Percentiles rank a stretch among this genome's conserved stretches.
These are phyloP conservation scores for Fraxinus ornus DNA, from an alignment of 305 asterid species.

Conservation along the genomic window DNA sequence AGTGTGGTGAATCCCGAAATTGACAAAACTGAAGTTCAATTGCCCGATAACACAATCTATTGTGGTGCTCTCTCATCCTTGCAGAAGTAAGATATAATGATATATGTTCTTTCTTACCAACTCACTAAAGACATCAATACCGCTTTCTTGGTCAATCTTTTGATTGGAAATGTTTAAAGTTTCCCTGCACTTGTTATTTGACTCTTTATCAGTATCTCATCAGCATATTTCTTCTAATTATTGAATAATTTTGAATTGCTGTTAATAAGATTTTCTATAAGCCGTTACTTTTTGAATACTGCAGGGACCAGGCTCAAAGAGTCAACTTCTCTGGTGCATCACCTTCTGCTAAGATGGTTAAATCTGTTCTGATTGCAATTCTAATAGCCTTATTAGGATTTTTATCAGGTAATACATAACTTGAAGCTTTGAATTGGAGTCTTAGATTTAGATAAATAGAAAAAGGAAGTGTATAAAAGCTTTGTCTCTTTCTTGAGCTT, in stretches of 20 bases:
- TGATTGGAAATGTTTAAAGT: background rate
- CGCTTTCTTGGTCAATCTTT: background rate
- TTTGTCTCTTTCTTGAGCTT: constrained; percentile 18
- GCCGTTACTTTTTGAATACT: constrained; percentile 17
- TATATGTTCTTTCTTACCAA: background rate
- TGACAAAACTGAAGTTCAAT: constrained; percentile 56
- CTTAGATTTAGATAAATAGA: constrained; percentile 5
- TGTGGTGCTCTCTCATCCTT: constrained; percentile 73
- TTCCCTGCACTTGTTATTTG: background rate
- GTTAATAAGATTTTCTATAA: background rate
- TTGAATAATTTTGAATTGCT: background rate
- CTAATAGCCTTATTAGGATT: constrained; percentile 31
- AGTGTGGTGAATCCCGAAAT: constrained; percentile 71
- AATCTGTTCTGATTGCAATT: constrained; percentile 35
- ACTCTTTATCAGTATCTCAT: background rate
- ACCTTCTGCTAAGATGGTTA: constrained; percentile 26
- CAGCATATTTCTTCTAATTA: background rate
- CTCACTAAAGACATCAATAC: background rate
- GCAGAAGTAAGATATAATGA: constrained; percentile 61
- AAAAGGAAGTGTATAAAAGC: constrained; percentile 9
- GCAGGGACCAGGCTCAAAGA: constrained; percentile 70
- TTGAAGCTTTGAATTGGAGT: constrained; percentile 3
- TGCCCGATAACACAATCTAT: constrained; percentile 74
- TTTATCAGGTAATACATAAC: constrained; percentile 16
- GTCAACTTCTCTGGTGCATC: constrained; percentile 64